Percentiles rank a stretch among this genome's conserved stretches.
Conservation (phyloP, 352 stramenopile species). For the Chrysophaeum taylorii region DNA sequence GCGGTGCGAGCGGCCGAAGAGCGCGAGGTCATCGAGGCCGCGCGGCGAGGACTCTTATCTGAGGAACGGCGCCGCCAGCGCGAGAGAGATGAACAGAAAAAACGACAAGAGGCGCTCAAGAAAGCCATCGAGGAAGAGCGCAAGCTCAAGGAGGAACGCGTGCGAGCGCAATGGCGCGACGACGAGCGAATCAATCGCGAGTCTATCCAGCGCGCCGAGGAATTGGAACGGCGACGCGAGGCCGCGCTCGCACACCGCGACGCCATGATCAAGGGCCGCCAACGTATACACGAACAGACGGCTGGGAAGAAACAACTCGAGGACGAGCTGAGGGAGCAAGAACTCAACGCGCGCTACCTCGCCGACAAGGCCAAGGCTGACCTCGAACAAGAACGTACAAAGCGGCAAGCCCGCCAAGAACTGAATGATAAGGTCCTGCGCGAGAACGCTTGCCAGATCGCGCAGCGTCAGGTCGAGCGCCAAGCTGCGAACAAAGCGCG, state of each 20-base stretch:
- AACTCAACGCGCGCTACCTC: neutral
- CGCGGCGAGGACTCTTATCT: neutral
- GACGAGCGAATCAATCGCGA: neutral
- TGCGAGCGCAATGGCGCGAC: neutral
- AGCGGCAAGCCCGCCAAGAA: neutral
- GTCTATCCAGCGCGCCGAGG: neutral
- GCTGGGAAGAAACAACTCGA: neutral
- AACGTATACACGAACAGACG: neutral
- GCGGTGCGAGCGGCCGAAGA: neutral
- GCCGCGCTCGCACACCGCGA: neutral
- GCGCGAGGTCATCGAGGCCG: neutral
- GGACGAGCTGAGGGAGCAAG: neutral
- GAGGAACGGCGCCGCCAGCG: neutral
- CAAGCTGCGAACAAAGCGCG: neutral
- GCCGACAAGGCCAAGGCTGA: neutral
- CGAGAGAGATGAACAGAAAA: neutral
- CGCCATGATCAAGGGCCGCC: neutral
- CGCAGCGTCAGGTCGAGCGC: neutral
- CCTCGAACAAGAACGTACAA: neutral
- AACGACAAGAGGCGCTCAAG: neutral
- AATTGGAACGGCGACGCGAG: neutral
- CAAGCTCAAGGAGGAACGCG: neutral
- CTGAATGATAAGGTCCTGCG: neutral
- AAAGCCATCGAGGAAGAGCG: neutral
- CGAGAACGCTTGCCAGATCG: constrained; percentile 7